Percentiles rank a stretch among this genome's conserved stretches.
Conservation (phyloP, 2,329 filamentous ascomycete genomes). For the Xylariaceae sp. region DNA sequence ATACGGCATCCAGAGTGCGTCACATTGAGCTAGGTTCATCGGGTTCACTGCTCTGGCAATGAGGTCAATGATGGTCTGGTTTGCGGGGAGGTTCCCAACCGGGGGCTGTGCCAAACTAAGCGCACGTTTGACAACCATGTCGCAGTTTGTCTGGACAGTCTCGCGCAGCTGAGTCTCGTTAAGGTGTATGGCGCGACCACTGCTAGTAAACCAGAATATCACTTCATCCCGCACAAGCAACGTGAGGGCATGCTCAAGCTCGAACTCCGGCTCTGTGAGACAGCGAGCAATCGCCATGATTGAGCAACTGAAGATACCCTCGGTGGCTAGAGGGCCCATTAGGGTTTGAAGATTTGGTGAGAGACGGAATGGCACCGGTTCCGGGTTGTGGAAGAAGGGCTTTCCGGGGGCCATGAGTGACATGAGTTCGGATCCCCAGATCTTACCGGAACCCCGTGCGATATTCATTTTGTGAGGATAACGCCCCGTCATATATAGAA, state of each 20-base stretch:
- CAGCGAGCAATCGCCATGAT: conserved; percentile 96
- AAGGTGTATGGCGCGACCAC: conserved; percentile 58
- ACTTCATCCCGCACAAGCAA: conserved; percentile 98
- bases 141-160: conserved; percentile 78
- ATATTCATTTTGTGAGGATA: conserved; percentile 96
- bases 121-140: conserved; percentile 87
- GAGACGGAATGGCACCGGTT: conserved; percentile 93
- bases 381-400: conserved; percentile 89
- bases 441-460: conserved; percentile 78
- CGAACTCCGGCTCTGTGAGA: conserved; percentile 80
- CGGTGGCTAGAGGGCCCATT: conserved; percentile 92
- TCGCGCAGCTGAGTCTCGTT: conserved; percentile 69
- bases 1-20: conserved; percentile 97
- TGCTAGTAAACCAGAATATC: conserved; percentile 90
- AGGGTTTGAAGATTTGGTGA: conserved; percentile 94
- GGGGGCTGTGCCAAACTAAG: conserved; percentile 76
- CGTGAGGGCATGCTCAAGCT: conserved; percentile 91
- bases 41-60: conserved; percentile 93
- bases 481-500: conserved; percentile 93
- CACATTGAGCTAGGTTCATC: conserved; percentile 78
- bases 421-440: conserved; percentile 94
- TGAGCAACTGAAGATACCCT: conserved; percentile 92
- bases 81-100: conserved; percentile 79
- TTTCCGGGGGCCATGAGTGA: conserved; percentile 80
- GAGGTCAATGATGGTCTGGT: conserved; percentile 94